phyloP scores from a whole-genome alignment of 441 rosid genomes.

The Populus hybrid region DNA sequence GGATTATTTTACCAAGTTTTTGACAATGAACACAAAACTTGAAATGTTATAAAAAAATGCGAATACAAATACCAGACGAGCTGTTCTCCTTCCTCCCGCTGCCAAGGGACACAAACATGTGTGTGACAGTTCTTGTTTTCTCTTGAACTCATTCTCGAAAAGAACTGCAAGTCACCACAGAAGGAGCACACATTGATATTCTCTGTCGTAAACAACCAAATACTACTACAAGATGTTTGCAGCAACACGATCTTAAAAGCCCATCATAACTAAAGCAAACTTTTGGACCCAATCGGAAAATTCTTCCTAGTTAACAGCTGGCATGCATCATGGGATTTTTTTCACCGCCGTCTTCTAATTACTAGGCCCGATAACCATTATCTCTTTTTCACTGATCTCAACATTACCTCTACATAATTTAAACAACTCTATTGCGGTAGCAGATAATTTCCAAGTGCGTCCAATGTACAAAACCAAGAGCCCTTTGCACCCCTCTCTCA shows the following conservation, averaged over 20 bases:
- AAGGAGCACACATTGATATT: neutral
- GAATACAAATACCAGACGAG: neutral
- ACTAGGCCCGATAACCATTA: slow-evolving; percentile 37
- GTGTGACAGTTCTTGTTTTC: neutral
- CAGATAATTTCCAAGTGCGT: slow-evolving; percentile 25
- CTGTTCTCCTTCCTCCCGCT: neutral
- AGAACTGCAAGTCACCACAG: neutral
- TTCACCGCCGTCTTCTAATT: neutral
- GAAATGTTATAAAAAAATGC: neutral
- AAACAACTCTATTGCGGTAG: slow-evolving; percentile 58
- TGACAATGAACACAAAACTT: neutral
- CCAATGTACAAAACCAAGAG: slow-evolving; percentile 52
- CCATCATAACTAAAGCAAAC: too few species aligned
- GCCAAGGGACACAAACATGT: neutral
- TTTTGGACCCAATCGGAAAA: too few species aligned
- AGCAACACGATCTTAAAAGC: too few species aligned
- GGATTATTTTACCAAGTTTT: neutral
- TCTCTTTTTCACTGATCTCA: slow-evolving; percentile 46
- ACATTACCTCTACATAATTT: slow-evolving; percentile 42
- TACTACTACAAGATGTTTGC: too few species aligned
- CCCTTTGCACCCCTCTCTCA: slow-evolving; percentile 55
- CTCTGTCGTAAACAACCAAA: neutral
- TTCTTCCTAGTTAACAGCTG: too few species aligned
- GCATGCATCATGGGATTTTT: too few species aligned
- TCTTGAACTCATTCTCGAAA: neutral